phyloP scores from a whole-genome alignment of 148 eudicot species.

The Rhododendron vialii region DNA sequence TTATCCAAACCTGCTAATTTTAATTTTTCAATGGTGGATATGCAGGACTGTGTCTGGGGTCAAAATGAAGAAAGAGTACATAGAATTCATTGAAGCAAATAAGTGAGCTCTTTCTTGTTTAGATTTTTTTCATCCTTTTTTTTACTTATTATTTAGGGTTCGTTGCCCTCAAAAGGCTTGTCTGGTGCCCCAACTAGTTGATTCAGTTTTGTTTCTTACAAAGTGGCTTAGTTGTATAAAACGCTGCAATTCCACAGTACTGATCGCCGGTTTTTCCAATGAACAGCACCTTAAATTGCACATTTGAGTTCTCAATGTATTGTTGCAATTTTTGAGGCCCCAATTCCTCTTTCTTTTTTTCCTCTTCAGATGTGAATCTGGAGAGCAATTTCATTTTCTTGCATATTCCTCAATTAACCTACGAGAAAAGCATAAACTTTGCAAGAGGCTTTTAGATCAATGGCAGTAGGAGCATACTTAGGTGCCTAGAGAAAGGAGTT shows the following conservation, averaged over 20 bases:
- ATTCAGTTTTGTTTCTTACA: constrained; percentile 35
- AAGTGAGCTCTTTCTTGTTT: constrained; percentile 36
- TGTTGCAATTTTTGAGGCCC: constrained; percentile 2
- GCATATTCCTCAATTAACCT: neutral
- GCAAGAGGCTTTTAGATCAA: neutral
- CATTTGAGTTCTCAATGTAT: constrained; percentile 22
- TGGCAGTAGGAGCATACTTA: neutral
- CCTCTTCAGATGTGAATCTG: neutral
- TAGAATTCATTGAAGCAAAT: constrained; percentile 79
- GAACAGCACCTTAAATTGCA: constrained; percentile 8
- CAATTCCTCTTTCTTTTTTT: neutral
- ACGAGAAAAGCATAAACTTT: neutral
- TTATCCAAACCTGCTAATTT: constrained; percentile 10
- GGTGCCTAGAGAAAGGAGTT: neutral
- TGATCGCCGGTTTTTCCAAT: neutral
- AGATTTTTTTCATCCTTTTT: neutral
- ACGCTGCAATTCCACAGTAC: constrained; percentile 7
- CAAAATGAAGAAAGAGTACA: constrained; percentile 99
- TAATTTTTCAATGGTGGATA: constrained; percentile 9
- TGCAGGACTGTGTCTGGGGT: constrained; percentile 93
- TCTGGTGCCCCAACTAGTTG: constrained; percentile 22
- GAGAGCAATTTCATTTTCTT: neutral
- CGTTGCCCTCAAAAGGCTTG: neutral
- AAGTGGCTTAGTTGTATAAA: constrained; percentile 19
- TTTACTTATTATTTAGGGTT: neutral